phyloP scores from a whole-genome alignment of 2,329 filamentous ascomycete genomes.

The Sarocladiaceae sp. region DNA sequence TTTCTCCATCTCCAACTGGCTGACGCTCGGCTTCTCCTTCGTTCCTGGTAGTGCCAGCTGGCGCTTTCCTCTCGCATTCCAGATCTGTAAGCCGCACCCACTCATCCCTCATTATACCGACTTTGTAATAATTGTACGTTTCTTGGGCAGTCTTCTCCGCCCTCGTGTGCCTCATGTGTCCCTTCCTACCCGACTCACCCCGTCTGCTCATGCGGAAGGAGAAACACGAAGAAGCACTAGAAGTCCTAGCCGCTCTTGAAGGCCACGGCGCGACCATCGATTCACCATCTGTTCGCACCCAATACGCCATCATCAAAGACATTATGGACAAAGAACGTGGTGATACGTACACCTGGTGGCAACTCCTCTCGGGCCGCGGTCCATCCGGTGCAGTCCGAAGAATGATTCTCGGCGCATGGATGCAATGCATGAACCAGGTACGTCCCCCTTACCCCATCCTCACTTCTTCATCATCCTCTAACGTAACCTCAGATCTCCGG shows the following conservation, averaged over 20 bases:
- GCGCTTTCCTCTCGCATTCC: conserved; percentile 41
- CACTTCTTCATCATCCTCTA: background rate
- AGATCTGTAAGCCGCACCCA: conserved; percentile 23
- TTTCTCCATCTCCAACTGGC: conserved; percentile 32
- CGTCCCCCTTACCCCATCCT: background rate
- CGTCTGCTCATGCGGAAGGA: conserved; percentile 18
- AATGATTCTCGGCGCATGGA: conserved; percentile 33
- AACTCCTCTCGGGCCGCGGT: conserved; percentile 33
- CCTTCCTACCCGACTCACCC: conserved; percentile 17
- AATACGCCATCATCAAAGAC: conserved; percentile 25
- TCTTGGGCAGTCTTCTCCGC: conserved; percentile 26
- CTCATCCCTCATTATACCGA: conserved; percentile 27
- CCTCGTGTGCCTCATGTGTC: conserved; percentile 19
- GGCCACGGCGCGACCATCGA: conserved; percentile 11
- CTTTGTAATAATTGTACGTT: conserved; percentile 32
- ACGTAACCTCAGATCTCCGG: conserved; percentile 16
- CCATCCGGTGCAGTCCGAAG: conserved; percentile 9
- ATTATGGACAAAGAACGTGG: conserved; percentile 30
- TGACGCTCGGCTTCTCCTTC: conserved; percentile 35
- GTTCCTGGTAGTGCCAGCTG: conserved; percentile 30
- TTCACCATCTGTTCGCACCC: conserved; percentile 19
- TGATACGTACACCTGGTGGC: conserved; percentile 39
- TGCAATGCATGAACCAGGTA: conserved; percentile 19
- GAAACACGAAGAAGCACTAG: conserved; percentile 15
- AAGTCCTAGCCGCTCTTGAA: conserved; percentile 20